Base-by-base conservation (phyloP, 192 early-diverging fungal genomes). In the Thoreauomyces humboldtii region DNA sequence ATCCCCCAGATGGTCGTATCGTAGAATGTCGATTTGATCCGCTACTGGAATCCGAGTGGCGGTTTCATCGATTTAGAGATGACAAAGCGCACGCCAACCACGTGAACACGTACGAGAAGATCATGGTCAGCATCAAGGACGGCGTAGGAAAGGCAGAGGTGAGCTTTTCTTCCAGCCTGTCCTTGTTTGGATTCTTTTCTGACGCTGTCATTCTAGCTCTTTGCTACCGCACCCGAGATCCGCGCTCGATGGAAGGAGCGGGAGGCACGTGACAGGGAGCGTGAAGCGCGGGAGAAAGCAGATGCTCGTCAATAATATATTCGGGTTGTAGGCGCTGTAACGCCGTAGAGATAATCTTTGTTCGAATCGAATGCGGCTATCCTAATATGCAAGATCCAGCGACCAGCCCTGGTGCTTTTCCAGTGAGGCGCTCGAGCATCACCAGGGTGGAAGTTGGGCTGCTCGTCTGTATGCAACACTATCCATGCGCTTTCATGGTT, bases 21-120 rank as follows among this genome's bases (percentile, higher is more conserved):
- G 69, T 73, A 14, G 81, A 83, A 55, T 86, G 78, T 50, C 69
- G 77, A 38, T 86, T 78, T 65, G 85, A 86, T 59, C 78, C 80
- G 14, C 42, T 74, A 5, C 80, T 80, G 80, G 71, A 74, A 0
- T 73, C 71, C 31, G 14, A 52, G 25, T 85, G 83, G 83, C 53
- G 73, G 35, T 85, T 85, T 59, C 50, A 57, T 35, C 71, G 83
- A 11, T 83, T 78, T 55, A 69, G 83, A 11, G 77, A 81, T 53
- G 83, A 85, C 65, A 85, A 85, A 50, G 65, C 63, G 17, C 70
- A 68, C 24, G 76, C 78, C n/a, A 85, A 85, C 67, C 76, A 84
- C 46, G 59, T 69, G 15, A 65, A 48, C 15, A 71, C 67, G 21
- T 77, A 78, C 58, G 19, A 63, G 11, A 82, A 75, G 55, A 81